phyloP scores from a whole-genome alignment of 2,329 filamentous ascomycete genomes.

The Fusarium nygamai region DNA sequence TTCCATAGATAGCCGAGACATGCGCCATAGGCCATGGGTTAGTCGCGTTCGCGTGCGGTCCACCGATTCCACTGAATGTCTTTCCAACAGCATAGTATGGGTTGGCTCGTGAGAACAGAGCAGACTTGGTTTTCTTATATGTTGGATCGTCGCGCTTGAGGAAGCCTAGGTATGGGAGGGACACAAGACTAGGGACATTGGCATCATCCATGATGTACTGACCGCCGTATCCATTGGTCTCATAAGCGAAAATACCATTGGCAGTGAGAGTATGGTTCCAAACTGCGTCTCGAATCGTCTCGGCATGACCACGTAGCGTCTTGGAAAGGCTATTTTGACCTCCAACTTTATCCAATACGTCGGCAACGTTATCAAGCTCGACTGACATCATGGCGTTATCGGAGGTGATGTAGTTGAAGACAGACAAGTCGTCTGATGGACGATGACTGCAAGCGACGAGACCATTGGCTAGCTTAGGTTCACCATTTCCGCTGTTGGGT shows the following conservation, averaged over 20 bases:
- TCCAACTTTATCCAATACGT: background rate
- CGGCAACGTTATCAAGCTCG: constrained; percentile 9
- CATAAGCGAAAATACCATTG: constrained; percentile 14
- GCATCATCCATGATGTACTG: constrained; percentile 33
- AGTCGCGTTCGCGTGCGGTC: constrained; percentile 12
- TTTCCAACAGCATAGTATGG: constrained; percentile 13
- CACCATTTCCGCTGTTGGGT: constrained; percentile 13
- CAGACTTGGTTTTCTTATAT: constrained; percentile 11
- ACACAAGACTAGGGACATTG: constrained; percentile 17
- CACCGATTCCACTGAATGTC: constrained; percentile 10
- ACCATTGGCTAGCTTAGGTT: constrained; percentile 14
- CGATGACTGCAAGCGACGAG: constrained; percentile 19
- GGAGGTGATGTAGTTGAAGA: constrained; percentile 25
- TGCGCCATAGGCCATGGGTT: constrained; percentile 23
- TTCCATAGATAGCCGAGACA: constrained; percentile 13
- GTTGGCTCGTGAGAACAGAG: constrained; percentile 10
- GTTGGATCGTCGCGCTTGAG: constrained; percentile 1
- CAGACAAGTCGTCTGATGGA: constrained; percentile 6
- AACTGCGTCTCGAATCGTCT: background rate
- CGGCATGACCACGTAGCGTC: background rate
- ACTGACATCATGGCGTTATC: constrained; percentile 30
- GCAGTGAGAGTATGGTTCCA: constrained; percentile 17
- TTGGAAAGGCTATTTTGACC: background rate
- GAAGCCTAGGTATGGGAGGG: constrained; percentile 10
- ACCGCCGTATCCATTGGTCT: constrained; percentile 20